Percentiles rank a stretch among this genome's conserved stretches.
phyloP scores from a whole-genome alignment of 331 rosid genomes.

The Malus hybrid region DNA sequence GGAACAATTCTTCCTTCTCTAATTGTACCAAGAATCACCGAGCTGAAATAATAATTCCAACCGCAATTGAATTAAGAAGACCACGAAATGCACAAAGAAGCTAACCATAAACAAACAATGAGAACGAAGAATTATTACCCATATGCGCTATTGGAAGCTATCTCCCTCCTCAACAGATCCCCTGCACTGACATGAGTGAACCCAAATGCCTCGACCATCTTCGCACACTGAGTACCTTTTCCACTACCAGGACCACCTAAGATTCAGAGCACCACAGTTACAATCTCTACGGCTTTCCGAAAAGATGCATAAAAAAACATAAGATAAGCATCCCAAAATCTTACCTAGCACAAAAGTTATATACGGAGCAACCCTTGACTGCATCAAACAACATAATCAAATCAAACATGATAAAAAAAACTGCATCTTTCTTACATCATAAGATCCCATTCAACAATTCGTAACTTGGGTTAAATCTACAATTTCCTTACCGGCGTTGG shows the following conservation, averaged over 20 bases:
- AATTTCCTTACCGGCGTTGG: slow-evolving; percentile 31
- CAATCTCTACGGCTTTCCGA: neutral
- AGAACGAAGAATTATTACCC: slow-evolving; percentile 47
- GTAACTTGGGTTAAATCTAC: neutral
- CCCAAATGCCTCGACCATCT: slow-evolving; percentile 73
- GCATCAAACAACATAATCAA: slow-evolving; percentile 28
- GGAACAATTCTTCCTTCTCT: slow-evolving; percentile 89
- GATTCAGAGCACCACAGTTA: slow-evolving; percentile 5
- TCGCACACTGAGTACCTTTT: slow-evolving; percentile 89
- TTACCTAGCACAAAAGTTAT: slow-evolving; percentile 90
- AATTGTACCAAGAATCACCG: slow-evolving; percentile 65
- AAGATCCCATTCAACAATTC: neutral
- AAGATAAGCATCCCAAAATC: slow-evolving; percentile 1
- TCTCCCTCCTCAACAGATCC: slow-evolving; percentile 84
- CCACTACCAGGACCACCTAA: slow-evolving; percentile 98
- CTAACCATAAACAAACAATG: slow-evolving; percentile 1
- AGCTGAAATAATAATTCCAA: slow-evolving; percentile 40
- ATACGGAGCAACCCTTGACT: slow-evolving; percentile 45
- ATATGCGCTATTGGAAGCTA: slow-evolving; percentile 50
- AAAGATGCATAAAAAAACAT: too few relatives aligned
- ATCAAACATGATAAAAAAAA: neutral
- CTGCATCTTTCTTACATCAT: neutral
- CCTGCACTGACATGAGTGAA: slow-evolving; percentile 95
- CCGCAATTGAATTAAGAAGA: slow-evolving; percentile 6
- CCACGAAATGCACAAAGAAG: neutral